A percentile compares a stretch with the other conserved stretches of the same genome.
phyloP scores from a whole-genome alignment of 2,329 filamentous ascomycete species.

The Didymellaceae sp. region DNA sequence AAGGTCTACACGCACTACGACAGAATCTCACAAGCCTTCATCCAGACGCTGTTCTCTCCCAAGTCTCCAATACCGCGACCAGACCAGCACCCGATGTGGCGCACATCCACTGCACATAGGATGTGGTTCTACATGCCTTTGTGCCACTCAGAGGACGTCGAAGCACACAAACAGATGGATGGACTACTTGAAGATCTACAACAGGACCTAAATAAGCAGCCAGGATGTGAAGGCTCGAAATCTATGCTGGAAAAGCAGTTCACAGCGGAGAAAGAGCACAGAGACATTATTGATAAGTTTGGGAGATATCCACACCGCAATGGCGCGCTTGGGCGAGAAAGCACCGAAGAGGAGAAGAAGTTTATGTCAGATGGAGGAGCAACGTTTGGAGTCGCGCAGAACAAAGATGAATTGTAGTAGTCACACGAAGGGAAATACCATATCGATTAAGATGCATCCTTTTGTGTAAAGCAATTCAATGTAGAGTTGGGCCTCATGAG shows the following conservation, averaged over 20 bases:
- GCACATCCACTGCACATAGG: conserved; percentile 48
- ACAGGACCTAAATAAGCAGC: conserved; percentile 40
- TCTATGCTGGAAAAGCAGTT: conserved; percentile 40
- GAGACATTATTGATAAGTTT: conserved; percentile 59
- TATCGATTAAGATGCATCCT: too few relatives aligned
- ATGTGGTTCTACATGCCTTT: conserved; percentile 67
- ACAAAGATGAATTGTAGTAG: conserved; percentile 13
- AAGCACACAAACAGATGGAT: conserved; percentile 52
- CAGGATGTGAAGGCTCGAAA: conserved; percentile 38
- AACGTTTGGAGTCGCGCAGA: conserved; percentile 49
- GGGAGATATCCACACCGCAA: conserved; percentile 68
- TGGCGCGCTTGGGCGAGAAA: conserved; percentile 55
- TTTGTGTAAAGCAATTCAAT: too few relatives aligned
- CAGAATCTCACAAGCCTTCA: conserved; percentile 57
- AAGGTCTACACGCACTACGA: conserved; percentile 65
- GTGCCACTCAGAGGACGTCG: conserved; percentile 63
- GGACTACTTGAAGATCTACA: conserved; percentile 42
- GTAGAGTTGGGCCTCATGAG: too few relatives aligned
- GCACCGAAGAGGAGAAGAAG: conserved; percentile 57
- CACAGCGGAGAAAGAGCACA: conserved; percentile 56
- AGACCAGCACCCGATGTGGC: conserved; percentile 41
- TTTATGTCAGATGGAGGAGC: conserved; percentile 57
- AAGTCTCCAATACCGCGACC: conserved; percentile 27
- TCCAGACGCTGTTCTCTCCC: conserved; percentile 45
- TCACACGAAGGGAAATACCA: too few relatives aligned